Base-by-base conservation (phyloP, 2,329 filamentous ascomycete species). In the Lachnum nothofagi region DNA sequence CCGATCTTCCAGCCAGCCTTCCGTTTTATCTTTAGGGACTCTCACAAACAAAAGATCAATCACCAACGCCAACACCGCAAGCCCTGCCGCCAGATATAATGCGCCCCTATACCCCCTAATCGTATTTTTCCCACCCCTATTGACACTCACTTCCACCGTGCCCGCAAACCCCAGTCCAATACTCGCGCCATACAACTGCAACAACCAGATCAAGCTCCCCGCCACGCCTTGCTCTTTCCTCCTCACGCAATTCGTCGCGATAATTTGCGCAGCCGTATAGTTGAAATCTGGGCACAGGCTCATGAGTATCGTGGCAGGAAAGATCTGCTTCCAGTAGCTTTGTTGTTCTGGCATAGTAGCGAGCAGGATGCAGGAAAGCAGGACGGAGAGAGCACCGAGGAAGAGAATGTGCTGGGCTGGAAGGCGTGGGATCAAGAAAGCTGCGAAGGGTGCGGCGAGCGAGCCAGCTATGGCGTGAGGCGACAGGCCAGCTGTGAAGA, bases 201-300 rank as follows among this genome's bases (percentile, higher is more conserved):
- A 44, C 0, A 66, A 66, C 0, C 75, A 72, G 9, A 79, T 69
- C 1, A 79, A 59, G 4, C 68, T 72, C 0, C 68, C 72, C 0
- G 75, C 76, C 4, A 77, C 65, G 0, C 76, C 76, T 47, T 79
- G 74, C 17, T 78, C 64, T 7, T 66, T 63, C 2, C 68, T 64
- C 4, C 58, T 62, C 3, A 79, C 76, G 0, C 68, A 70, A 46
- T 77, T 78, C 43, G 74, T 77, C 0, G 75, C 73, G 46, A 79
- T 76, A 4, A 79, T 73, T 50, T 78, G 73, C 0, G 73, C 73
- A 0, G 72, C 73, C 0, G 73, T 71, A 45, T 71, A 77, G 4
- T 76, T 67, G 2, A 78, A 69, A 50, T 79, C 76, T 0, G 73
- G 73, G 24, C 71, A 73, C 55, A 72, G 56, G 2, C 68, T 65